Base-by-base conservation (phyloP, 352 stramenopile species). In the Pythium rishiriense region DNA sequence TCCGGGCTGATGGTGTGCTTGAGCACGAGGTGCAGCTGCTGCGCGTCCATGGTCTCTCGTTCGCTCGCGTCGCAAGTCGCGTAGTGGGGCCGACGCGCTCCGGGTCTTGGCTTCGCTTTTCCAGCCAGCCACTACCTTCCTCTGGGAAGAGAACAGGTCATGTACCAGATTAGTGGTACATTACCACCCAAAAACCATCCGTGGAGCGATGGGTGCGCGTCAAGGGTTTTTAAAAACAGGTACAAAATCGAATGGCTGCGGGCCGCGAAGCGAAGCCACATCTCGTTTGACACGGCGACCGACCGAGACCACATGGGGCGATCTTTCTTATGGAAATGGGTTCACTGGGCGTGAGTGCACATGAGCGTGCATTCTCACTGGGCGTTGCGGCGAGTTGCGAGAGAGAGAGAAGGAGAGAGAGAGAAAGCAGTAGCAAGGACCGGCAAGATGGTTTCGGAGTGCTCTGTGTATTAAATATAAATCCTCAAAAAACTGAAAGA, bases 11-110 rank as follows among this genome's bases (percentile, higher is more conserved):
- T 93, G 58, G 87, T 93, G 70, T 93, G 83, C 62, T 94, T 73
- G 58, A 95, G 73, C 72, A 94, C 91, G 75, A 95, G 95, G 77
- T 96, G 85, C 53, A 97, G 78, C 28, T 83, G 88, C 64, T 88
- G 72, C 50, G 87, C 88, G 86, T 97, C 89, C 78, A 97, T 97
- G 54, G 67, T 57, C 50, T 45, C 21, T 48, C 31, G 50, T 39
- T 21, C 33, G 17, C n/a, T 26, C 39, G 25, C 22, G 26, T 14
- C 22, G 51, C 37, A 35, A 58, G 31, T 58, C 17, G 19, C 22
- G 29, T n/a, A 58, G 51, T 58, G 51, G n/a, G 24, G 51, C n/a
- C 12, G 25, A 26, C 8, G 24, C 25, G 31, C 11, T 37, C 31
- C 6, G 11, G 31, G 15, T 50, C 19, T 49, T 58, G 58, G 46